Evolutionary conservation across 306 rosid genomes (phyloP).

Genomic region (Trichosanthes truncata): DNA sequence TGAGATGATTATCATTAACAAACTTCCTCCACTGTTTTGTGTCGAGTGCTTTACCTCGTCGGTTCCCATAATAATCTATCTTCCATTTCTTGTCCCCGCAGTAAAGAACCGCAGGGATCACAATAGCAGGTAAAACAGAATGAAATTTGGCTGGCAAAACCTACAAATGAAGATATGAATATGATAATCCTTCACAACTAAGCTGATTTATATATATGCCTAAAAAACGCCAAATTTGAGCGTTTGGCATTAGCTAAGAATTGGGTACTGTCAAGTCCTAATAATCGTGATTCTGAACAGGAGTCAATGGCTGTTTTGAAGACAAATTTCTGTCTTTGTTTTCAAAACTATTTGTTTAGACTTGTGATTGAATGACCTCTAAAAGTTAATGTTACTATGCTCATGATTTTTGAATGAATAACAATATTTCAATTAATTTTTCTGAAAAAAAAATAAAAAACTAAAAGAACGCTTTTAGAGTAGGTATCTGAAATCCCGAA

Average conservation of each 20-base stretch:
- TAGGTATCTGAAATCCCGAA: too few relatives aligned
- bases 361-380: background rate
- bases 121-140: slow-evolving; percentile 20
- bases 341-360: background rate
- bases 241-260: background rate
- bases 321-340: background rate
- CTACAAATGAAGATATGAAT: slow-evolving; percentile 21
- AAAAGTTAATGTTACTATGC: background rate
- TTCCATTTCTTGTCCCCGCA: slow-evolving; percentile 32
- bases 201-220: background rate
- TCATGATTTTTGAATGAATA: background rate
- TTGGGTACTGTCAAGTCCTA: background rate
- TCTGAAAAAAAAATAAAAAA: background rate
- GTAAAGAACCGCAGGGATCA: slow-evolving; percentile 21
- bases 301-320: background rate
- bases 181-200: background rate
- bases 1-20: slow-evolving; percentile 34
- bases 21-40: slow-evolving; percentile 29
- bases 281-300: background rate
- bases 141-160: background rate
- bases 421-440: background rate
- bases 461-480: background rate
- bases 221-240: background rate
- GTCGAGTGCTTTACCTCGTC: background rate
- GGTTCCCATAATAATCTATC: slow-evolving; percentile 21